Evolutionary conservation across 805 yeast species (phyloP), one percentile per base, ranked within the genome.

Genomic region (Saturnispora hagleri): DNA sequence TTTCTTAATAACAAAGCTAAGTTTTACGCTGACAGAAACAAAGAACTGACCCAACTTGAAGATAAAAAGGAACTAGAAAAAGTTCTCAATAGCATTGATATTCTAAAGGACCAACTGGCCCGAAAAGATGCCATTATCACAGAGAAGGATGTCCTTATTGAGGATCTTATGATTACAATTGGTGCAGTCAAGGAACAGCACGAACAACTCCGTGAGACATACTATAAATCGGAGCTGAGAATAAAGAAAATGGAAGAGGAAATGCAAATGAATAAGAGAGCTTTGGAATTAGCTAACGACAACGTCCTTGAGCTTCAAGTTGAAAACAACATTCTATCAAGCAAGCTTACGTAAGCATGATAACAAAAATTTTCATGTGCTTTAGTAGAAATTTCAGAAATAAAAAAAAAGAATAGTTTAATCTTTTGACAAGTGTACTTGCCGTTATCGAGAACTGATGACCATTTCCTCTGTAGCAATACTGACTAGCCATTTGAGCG

Each of bases 211-310:
- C 52, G 61, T n/a, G 66, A 61, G 13, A 63, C 61, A 3, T 65
- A 59, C 40, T 55, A 46, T 18, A 58, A 53, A 27, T 42, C 62
- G 7, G 62, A 59, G 18, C 57, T 58, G 1, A 61, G 54, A 27
- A 41, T 51, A 41, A 42, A 13, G 4, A 51, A 61, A 20, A 40
- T 62, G 13, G 60, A 61, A 46, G 72, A 69, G 49, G 73, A 69
- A 47, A 50, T 60, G n/a, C 55, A 51, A n/a, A 46, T 63, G 52
- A 77, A 73, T 59, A 71, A 72, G 53, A 71, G 72, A 53, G 70
- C 74, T 28, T 67, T 78, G 33, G 81, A 76, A 49, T 59, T 74
- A 7, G 66, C 75, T 33, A 78, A 77, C 54, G 83, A 79, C 56
- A 79, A 76, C 55, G 60, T 74, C 6, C 62, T 79, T 49, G 70